These are phyloP conservation scores for Sextonia rubra DNA, from an alignment of 164 flowering plant species.

Conservation along the genomic window DNA sequence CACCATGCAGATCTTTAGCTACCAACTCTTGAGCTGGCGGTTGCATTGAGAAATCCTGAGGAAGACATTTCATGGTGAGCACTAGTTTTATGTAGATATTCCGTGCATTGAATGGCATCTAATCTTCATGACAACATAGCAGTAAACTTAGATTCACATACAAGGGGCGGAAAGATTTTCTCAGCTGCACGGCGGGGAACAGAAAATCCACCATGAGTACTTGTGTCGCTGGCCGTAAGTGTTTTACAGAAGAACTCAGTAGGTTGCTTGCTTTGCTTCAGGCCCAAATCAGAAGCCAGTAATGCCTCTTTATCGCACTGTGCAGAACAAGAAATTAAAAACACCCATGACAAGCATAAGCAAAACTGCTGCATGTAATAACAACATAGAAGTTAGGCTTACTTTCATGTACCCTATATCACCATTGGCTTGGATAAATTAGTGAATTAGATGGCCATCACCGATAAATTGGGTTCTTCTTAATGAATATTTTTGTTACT, in stretches of 20 bases:
- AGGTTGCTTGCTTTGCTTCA: slow-evolving; percentile 84
- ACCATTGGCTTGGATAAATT: neutral
- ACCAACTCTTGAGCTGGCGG: slow-evolving; percentile 88
- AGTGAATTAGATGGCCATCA: neutral
- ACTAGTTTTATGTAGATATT: slow-evolving; percentile 1
- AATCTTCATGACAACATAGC: neutral
- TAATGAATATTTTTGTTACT: no score
- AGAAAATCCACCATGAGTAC: slow-evolving; percentile 98
- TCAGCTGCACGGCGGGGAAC: slow-evolving; percentile 99
- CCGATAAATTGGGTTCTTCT: no score
- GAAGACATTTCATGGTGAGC: slow-evolving; percentile 18
- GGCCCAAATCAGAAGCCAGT: slow-evolving; percentile 81
- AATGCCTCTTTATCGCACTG: slow-evolving; percentile 87
- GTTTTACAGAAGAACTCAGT: slow-evolving; percentile 93
- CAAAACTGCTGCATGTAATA: neutral
- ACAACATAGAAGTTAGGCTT: neutral
- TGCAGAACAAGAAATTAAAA: slow-evolving; percentile 10
- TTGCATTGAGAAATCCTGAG: slow-evolving; percentile 88
- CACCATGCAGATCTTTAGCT: slow-evolving; percentile 87
- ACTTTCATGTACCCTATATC: neutral
- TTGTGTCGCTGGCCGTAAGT: slow-evolving; percentile 95
- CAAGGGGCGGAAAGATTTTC: slow-evolving; percentile 90
- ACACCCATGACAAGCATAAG: neutral
- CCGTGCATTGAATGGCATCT: neutral
- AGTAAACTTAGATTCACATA: slow-evolving; percentile 24